These are phyloP conservation scores for Ganoderma resinaceum DNA, from an alignment of 1,284 basidiomycete genomes.

Conservation along the genomic window DNA sequence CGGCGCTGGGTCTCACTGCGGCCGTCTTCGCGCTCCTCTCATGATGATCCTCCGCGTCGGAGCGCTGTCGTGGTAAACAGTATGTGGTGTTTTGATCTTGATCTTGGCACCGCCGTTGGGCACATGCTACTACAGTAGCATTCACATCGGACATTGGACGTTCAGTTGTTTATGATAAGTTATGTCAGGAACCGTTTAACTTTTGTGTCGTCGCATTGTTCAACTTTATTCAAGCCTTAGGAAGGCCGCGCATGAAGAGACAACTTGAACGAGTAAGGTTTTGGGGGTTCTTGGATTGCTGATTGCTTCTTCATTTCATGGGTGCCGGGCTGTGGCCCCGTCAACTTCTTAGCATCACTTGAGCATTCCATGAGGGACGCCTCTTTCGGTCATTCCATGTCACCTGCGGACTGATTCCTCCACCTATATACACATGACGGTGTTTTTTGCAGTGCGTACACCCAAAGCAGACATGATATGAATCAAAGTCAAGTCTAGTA, in stretches of 20 bases:
- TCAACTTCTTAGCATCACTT: no score
- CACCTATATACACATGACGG: no score
- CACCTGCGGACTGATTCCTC: no score
- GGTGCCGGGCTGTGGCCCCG: no score
- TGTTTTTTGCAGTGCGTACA: neutral
- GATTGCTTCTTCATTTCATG: no score
- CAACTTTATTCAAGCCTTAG: no score
- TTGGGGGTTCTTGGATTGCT: no score
- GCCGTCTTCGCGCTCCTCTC: constrained; percentile 4
- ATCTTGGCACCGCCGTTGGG: no score
- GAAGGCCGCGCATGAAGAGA: no score
- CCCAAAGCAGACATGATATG: neutral
- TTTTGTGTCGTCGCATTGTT: neutral
- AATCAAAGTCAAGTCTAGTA: neutral
- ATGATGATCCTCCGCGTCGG: neutral
- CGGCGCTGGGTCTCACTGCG: constrained; percentile 7
- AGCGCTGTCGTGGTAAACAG: neutral
- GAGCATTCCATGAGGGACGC: no score
- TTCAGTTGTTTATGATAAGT: neutral
- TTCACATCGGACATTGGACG: neutral
- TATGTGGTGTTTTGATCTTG: neutral
- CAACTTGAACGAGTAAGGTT: no score
- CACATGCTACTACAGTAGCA: neutral
- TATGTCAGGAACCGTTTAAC: neutral
- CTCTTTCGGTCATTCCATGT: no score